Conservation (phyloP, 2,329 filamentous ascomycete genomes). For the Metarhizium sp. region DNA sequence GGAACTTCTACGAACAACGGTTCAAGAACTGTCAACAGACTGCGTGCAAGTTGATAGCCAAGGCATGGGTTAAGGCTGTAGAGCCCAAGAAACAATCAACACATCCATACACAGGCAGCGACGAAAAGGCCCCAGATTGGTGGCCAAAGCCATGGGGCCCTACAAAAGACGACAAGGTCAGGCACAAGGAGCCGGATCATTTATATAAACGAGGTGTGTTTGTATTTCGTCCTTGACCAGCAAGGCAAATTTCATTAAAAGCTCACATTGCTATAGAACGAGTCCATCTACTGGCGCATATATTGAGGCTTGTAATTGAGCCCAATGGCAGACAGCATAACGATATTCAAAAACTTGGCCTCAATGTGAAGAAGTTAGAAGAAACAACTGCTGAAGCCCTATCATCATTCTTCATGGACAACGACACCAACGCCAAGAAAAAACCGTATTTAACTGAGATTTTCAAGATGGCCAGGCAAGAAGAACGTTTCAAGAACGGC, state of each 20-base stretch:
- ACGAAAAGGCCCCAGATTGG: conserved; percentile 55
- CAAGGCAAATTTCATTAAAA: background rate
- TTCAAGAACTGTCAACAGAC: conserved; percentile 62
- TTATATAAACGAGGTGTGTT: conserved; percentile 53
- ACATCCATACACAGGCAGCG: conserved; percentile 60
- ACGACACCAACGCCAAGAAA: conserved; percentile 46
- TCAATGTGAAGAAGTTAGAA: conserved; percentile 48
- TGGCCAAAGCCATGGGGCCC: conserved; percentile 51
- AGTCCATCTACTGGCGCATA: conserved; percentile 48
- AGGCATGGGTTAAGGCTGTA: conserved; percentile 66
- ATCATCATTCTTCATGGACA: conserved; percentile 48
- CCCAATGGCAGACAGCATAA: conserved; percentile 39
- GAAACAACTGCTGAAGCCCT: conserved; percentile 49
- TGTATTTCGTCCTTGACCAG: background rate
- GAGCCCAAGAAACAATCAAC: conserved; percentile 71
- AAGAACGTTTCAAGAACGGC: conserved; percentile 46
- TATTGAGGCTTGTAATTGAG: conserved; percentile 46
- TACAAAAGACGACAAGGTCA: conserved; percentile 43
- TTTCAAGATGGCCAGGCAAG: conserved; percentile 48
- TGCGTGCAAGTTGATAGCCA: conserved; percentile 62
- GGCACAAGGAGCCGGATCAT: conserved; percentile 67
- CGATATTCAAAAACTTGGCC: conserved; percentile 41
- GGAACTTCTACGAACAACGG: conserved; percentile 49
- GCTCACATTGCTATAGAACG: conserved; percentile 35
- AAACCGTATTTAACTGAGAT: conserved; percentile 48